Conservation (phyloP, 1,284 basidiomycete species). For the Phenoliferia sp. region DNA sequence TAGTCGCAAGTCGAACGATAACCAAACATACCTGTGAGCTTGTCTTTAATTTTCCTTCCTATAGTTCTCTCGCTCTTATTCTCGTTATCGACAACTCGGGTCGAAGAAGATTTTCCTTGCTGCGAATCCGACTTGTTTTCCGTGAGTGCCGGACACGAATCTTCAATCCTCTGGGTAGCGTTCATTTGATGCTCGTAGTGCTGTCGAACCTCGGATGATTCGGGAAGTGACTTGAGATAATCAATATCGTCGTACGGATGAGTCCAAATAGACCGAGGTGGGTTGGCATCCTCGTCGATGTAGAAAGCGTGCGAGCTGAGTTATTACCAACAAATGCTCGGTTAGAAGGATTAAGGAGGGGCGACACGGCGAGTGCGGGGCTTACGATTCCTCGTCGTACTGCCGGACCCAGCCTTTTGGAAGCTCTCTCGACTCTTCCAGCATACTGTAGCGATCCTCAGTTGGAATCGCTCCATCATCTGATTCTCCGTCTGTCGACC, state of each 20-base stretch:
- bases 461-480: conserved; percentile 3
- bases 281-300: conserved; percentile 36
- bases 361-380: background rate
- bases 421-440: conserved; percentile 12
- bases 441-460: conserved; percentile 3
- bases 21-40: conserved; percentile 35
- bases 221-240: conserved; percentile 14
- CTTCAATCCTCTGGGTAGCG: background rate
- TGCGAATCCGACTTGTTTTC: background rate
- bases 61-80: too few species aligned
- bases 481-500: background rate
- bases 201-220: background rate
- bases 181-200: background rate
- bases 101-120: too few species aligned
- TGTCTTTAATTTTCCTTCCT: conserved; percentile 35
- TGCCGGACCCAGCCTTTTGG: conserved; percentile 21
- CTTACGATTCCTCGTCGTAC: conserved; percentile 7
- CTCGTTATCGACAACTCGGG: too few species aligned
- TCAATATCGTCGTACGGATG: conserved; percentile 39
- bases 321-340: too few species aligned
- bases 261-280: conserved; percentile 41
- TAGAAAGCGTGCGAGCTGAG: conserved; percentile 20
- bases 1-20: background rate
- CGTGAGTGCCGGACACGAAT: too few species aligned
- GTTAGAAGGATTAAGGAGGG: too few species aligned